Conservation (phyloP, 805 yeast species). For the Saturnispora ahearnii region DNA sequence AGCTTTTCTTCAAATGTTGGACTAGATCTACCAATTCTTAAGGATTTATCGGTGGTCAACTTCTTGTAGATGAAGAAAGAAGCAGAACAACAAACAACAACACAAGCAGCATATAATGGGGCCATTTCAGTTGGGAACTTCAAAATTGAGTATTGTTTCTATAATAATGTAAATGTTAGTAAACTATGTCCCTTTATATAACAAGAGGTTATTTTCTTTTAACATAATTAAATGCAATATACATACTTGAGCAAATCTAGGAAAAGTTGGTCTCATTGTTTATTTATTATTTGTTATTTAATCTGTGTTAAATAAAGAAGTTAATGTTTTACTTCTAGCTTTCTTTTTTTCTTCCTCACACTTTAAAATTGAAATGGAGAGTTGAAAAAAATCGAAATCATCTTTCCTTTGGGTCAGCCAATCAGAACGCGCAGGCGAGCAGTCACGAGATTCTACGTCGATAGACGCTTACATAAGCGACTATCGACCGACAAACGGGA, state of each 20-base stretch:
- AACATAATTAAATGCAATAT: no score
- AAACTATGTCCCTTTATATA: neutral
- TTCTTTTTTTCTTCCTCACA: neutral
- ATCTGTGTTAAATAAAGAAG: neutral
- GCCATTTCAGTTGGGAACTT: conserved; percentile 46
- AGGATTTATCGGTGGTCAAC: conserved; percentile 37
- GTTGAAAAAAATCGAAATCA: no score
- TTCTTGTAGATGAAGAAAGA: conserved; percentile 45
- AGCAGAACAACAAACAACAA: conserved; percentile 42
- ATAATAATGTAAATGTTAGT: neutral
- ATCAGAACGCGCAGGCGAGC: neutral
- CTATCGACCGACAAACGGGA: no score
- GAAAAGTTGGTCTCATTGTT: conserved; percentile 7
- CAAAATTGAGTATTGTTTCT: conserved; percentile 18
- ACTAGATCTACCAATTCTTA: conserved; percentile 40
- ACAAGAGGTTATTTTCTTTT: no score
- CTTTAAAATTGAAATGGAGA: no score
- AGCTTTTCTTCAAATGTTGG: conserved; percentile 34
- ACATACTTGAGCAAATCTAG: conserved; percentile 7
- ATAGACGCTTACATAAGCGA: neutral
- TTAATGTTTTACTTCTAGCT: neutral
- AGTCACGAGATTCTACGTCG: neutral
- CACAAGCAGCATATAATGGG: conserved; percentile 49
- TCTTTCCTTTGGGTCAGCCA: neutral
- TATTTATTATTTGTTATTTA: neutral